phyloP scores from a whole-genome alignment of 1,284 basidiomycete genomes.

The Trametes polyzona region DNA sequence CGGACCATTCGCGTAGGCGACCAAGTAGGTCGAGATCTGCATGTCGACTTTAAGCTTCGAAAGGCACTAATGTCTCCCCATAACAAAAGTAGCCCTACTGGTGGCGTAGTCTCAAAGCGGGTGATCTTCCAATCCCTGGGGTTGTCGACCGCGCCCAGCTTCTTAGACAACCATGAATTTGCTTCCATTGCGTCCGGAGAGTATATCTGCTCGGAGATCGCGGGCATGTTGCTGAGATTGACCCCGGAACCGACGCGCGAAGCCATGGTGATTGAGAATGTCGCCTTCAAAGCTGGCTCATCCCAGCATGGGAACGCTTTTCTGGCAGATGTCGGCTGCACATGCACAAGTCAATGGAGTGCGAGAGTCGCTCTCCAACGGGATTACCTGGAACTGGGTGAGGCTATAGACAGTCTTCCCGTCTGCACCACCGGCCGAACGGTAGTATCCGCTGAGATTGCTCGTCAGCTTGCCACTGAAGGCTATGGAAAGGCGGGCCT shows the following conservation, averaged over 20 bases:
- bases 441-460: constrained; percentile 77
- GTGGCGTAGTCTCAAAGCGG: constrained; percentile 75
- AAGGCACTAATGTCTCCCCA: no score
- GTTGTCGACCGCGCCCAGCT: neutral
- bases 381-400: constrained; percentile 76
- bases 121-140: constrained; percentile 71
- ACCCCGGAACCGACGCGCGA: constrained; percentile 70
- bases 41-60: neutral
- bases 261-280: constrained; percentile 82
- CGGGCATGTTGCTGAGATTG: constrained; percentile 88
- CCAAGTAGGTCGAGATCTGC: constrained; percentile 88
- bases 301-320: constrained; percentile 90
- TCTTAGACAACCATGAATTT: constrained; percentile 9
- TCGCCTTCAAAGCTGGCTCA: constrained; percentile 93
- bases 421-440: constrained; percentile 57
- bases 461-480: constrained; percentile 68
- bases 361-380: neutral
- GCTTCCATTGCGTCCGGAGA: neutral
- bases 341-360: neutral
- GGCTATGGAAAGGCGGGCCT: constrained; percentile 61
- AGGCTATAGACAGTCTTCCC: constrained; percentile 66
- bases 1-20: constrained; percentile 88
- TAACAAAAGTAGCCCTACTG: constrained; percentile 31
- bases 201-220: constrained; percentile 52
- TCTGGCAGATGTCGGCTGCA: constrained; percentile 86